Percentiles rank a stretch among this genome's conserved stretches.
These are phyloP conservation scores for Dipodascopsis tothii DNA, from an alignment of 805 yeast genomes.

Conservation along the genomic window DNA sequence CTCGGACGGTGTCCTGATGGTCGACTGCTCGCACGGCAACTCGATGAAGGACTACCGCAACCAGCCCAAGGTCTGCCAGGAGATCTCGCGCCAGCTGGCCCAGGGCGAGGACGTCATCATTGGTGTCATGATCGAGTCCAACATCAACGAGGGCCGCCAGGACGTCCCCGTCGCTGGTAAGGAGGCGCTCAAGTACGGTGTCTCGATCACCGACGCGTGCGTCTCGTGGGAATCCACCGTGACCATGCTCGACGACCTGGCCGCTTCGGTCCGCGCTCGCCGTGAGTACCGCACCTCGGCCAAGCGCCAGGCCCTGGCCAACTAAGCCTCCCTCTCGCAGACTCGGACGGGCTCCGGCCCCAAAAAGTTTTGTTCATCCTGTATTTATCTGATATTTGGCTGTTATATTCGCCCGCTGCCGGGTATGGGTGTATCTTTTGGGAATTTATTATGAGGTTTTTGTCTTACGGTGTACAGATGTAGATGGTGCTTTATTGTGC, in stretches of 20 bases:
- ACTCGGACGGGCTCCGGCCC: no score
- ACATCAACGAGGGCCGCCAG: slow-evolving; percentile 88
- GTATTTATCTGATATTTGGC: no score
- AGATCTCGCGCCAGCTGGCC: slow-evolving; percentile 73
- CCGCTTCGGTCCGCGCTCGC: slow-evolving; percentile 78
- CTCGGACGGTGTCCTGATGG: slow-evolving; percentile 53
- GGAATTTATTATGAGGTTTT: no score
- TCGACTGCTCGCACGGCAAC: slow-evolving; percentile 97
- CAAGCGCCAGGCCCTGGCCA: no score
- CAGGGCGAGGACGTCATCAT: slow-evolving; percentile 72
- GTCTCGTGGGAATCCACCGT: slow-evolving; percentile 87
- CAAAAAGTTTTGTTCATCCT: no score
- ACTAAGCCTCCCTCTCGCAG: no score
- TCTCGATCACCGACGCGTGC: slow-evolving; percentile 95
- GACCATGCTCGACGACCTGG: slow-evolving; percentile 65
- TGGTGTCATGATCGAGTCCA: slow-evolving; percentile 94
- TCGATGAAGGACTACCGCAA: slow-evolving; percentile 88
- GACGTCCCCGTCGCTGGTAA: slow-evolving; percentile 57
- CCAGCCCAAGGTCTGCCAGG: slow-evolving; percentile 85
- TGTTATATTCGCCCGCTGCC: no score
- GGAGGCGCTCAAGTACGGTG: slow-evolving; percentile 75
- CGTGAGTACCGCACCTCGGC: slow-evolving; percentile 32
- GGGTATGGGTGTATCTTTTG: no score
- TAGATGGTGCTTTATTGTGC: no score
- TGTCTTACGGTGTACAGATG: no score